Base-by-base conservation (phyloP, 2,329 filamentous ascomycete genomes). In the Penicillium oxalicum region DNA sequence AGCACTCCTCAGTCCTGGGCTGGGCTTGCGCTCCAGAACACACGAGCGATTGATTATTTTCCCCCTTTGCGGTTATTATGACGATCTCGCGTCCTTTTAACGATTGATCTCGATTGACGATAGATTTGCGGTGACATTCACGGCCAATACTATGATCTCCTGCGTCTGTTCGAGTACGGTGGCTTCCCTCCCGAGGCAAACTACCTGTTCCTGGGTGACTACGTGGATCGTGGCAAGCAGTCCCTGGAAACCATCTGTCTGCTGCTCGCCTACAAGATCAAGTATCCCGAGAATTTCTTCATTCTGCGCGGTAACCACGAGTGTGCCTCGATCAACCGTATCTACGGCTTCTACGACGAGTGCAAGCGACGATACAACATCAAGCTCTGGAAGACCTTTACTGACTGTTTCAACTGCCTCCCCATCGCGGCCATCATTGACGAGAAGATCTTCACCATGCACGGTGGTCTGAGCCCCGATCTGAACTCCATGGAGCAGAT, bases 361-460 rank as follows among this genome's bases (percentile, higher is more conserved):
- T 98, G 91, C 84, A 98, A 98, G 80, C 86, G 93, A 68, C 82
- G 91, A 62, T 97, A 95, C 78, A 98, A 97, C 75, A 95, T 97
- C 78, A 97, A 97, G 82, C 81, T 97, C 53, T 97, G 91, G 91
- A 98, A 98, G 82, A 97, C 91, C 1, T 97, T 98, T 70, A 96
- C 91, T 56, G 91, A 98, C 72, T 96, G 91, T 80, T 98, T 98
- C 83, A 98, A 98, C 80, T 96, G 90, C 75, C 76, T 97, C 67
- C 91, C 91, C 41, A 97, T 98, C 71, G 93, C 91, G 50, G 91
- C 93, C 60, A 98, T 98, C 74, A 96, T 98, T 63, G 91, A 95
- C 67, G 93, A 96, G 79, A 98, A 97, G 86, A 98, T 98, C 69
- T 97, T 98, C 78, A 96, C 91, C 68, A 96, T 98, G 91, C 93